Evolutionary conservation across 768 basidiomycete genomes (phyloP).

Genomic region (Tulasnella sp.): DNA sequence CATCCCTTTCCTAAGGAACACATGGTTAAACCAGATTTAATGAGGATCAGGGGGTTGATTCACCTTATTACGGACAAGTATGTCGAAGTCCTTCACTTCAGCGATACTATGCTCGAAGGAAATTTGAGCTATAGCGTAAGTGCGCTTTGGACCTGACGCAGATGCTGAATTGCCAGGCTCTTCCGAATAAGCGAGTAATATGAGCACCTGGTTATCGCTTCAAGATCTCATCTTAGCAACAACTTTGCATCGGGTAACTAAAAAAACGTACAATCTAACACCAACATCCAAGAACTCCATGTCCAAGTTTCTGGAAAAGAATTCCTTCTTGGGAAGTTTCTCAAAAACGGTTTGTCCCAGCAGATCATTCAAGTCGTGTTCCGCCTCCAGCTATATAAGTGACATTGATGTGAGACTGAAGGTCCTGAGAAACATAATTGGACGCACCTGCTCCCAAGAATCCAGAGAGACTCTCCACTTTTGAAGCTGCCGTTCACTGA

Average conservation of each 20-base stretch:
- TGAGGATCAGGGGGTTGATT: neutral
- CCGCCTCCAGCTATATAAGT: neutral
- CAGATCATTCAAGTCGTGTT: neutral
- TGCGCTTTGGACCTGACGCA: neutral
- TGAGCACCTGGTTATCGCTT: conserved; percentile 6
- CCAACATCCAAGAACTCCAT: conserved; percentile 8
- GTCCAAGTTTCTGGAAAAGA: neutral
- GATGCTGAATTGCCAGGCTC: neutral
- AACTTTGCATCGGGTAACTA: neutral
- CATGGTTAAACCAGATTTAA: neutral
- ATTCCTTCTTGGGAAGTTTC: neutral
- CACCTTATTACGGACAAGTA: conserved; percentile 6
- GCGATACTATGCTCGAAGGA: neutral
- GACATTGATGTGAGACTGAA: neutral
- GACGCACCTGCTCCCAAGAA: conserved; percentile 16
- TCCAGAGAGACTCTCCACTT: conserved; percentile 12
- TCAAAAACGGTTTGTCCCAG: neutral
- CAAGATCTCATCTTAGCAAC: neutral
- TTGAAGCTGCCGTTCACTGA: conserved; percentile 12
- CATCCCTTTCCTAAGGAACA: conserved; percentile 3
- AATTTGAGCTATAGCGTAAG: neutral
- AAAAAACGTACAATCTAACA: neutral
- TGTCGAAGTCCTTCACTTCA: neutral
- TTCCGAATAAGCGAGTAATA: conserved; percentile 4
- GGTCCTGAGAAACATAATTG: too few species aligned